Evolutionary conservation across 495 filamentous ascomycete genomes (phyloP), one percentile per base, ranked within the genome.

Genomic region (Thermothielavioides terrestris): DNA sequence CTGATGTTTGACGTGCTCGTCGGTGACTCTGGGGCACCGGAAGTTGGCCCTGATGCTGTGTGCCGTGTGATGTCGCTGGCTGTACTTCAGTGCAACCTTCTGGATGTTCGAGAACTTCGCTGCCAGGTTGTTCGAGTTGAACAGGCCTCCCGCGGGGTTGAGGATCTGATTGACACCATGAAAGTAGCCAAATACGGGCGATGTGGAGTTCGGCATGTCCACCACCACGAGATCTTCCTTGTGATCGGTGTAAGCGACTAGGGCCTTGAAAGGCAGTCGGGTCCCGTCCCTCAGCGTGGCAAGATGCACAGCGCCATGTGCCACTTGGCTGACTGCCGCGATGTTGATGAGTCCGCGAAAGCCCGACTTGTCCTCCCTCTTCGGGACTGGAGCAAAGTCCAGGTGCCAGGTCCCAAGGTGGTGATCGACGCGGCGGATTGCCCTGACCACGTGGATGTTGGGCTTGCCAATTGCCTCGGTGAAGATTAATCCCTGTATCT

Each of bases 401-500:
- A 45, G 8, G 1, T 20, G n/a, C 46, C 28, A 10, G 4, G 22
- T 34, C 1, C 21, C 17, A 2, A 15, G n/a, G n/a, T n/a, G 3
- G 7, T 32, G 0, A 1, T 18, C 15, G 10, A 34, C 30, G 20
- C 28, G 23, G 3, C 3, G n/a, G 37, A 21, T n/a, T n/a, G n/a
- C n/a, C 11, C 10, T 34, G 1, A 44, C 10, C 12, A 49, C 46
- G 26, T 60, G 58, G 12, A 60, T 20, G 2, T 55, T 38, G 0
- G 58, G 58, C 39, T 60, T 57, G 35, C 47, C 28, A 9, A 60
- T 37, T 2, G 52, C 55, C 36, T 58, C 51, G 14, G 25, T 42
- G 3, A 54, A 55, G 38, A 60, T 50, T 36, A 25, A 40, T 12
- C n/a, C 8, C 7, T 58, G 51, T 2, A 58, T 38, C 7, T 60